A percentile compares a stretch with the other conserved stretches of the same genome.
phyloP scores from a whole-genome alignment of 306 rosid genomes.

The Macrotyloma uniflorum region DNA sequence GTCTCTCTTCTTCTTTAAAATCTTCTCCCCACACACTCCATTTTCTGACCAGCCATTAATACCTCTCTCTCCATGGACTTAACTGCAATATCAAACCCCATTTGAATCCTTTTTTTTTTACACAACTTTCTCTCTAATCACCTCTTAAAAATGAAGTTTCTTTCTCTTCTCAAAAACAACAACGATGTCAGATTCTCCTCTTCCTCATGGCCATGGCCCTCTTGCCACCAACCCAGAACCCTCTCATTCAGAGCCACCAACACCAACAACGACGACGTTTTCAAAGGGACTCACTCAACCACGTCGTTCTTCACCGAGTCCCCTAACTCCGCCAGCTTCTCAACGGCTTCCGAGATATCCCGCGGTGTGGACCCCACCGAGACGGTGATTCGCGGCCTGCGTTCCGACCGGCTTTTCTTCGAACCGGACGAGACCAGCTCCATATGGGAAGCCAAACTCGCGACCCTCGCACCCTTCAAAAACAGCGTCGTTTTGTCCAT shows the following conservation, averaged over 20 bases:
- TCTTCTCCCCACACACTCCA: background rate
- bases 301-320: conserved; percentile 42
- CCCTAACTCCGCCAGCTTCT: conserved; percentile 39
- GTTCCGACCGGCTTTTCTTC: conserved; percentile 71
- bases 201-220: conserved; percentile 60
- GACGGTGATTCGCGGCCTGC: conserved; percentile 54
- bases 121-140: background rate
- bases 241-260: conserved; percentile 58
- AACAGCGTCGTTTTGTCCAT: conserved; percentile 53
- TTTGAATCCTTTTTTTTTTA: background rate
- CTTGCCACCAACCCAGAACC: conserved; percentile 74
- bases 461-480: conserved; percentile 31
- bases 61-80: background rate
- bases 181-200: conserved; percentile 37
- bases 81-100: background rate
- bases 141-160: conserved; percentile 61
- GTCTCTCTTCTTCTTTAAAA: background rate
- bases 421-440: conserved; percentile 64
- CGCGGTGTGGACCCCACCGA: conserved; percentile 53
- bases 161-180: conserved; percentile 54
- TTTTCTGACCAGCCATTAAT: background rate
- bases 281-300: conserved; percentile 55
- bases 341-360: conserved; percentile 40
- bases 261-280: conserved; percentile 3
- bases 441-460: conserved; percentile 39